A percentile compares a stretch with the other conserved stretches of the same genome.
phyloP scores from a whole-genome alignment of 2,329 filamentous ascomycete genomes.

The Samsoniella hepiali region DNA sequence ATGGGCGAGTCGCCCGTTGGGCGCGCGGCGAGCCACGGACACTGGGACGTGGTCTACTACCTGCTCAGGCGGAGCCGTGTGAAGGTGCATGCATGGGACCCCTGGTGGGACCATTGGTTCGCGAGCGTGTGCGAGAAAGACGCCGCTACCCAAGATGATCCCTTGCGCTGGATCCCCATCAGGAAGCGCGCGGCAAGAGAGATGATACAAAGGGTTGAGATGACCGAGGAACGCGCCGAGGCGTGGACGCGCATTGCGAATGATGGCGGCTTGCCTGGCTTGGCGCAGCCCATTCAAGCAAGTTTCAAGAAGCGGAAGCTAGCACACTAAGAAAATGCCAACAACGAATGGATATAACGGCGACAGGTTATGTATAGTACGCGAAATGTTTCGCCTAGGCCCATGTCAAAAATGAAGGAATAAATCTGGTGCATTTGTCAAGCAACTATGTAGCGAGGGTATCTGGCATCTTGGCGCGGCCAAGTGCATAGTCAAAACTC shows the following conservation, averaged over 20 bases:
- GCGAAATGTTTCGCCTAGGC: no score
- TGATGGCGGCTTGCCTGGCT: neutral
- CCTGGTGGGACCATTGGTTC: neutral
- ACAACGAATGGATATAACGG: no score
- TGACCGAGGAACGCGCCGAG: neutral
- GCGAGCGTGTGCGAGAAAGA: neutral
- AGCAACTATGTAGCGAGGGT: constrained; percentile 17
- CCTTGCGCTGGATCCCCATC: no score
- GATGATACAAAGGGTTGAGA: neutral
- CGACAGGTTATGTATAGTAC: no score
- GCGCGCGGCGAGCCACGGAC: no score
- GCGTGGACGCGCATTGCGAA: neutral
- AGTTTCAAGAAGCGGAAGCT: no score
- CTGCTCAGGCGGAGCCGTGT: neutral
- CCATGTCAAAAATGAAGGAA: neutral
- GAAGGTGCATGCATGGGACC: neutral
- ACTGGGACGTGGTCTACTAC: neutral
- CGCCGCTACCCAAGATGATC: no score
- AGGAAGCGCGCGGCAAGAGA: neutral
- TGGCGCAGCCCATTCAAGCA: no score
- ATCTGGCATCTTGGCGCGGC: neutral
- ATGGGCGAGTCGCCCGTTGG: no score
- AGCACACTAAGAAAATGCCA: no score
- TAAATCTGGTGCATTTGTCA: neutral
- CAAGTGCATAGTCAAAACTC: constrained; percentile 1